Evolutionary conservation across 2,329 filamentous ascomycete genomes (phyloP).

Genomic region (Xylaria arbuscula): DNA sequence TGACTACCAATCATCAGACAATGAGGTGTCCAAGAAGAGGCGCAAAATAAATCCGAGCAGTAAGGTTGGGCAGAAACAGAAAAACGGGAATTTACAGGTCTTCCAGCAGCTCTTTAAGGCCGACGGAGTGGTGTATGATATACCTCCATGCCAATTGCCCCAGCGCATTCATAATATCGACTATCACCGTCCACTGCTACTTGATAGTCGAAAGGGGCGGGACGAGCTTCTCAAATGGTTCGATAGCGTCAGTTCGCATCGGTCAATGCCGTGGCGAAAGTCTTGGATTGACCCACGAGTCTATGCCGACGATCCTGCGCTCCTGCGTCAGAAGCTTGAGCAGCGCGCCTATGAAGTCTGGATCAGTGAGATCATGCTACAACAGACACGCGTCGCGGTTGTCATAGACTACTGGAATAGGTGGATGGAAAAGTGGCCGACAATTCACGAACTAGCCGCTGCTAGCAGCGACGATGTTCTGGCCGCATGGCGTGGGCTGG

Average conservation of each 20-base stretch:
- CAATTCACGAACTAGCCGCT: conserved; percentile 64
- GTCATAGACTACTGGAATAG: conserved; percentile 72
- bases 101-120: conserved; percentile 43
- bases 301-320: conserved; percentile 41
- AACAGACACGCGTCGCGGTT: conserved; percentile 71
- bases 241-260: conserved; percentile 57
- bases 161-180: conserved; percentile 51
- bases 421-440: conserved; percentile 72
- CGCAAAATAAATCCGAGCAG: conserved; percentile 34
- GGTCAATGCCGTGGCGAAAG: conserved; percentile 71
- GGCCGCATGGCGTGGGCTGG: conserved; percentile 68
- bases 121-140: not conserved
- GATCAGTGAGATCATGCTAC: conserved; percentile 75
- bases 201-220: conserved; percentile 54
- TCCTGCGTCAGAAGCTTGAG: conserved; percentile 59
- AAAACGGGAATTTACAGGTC: conserved; percentile 34
- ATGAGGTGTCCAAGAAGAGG: conserved; percentile 38
- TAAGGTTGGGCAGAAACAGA: conserved; percentile 31
- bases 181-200: conserved; percentile 64
- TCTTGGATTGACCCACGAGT: conserved; percentile 62
- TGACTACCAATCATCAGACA: conserved; percentile 36
- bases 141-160: conserved; percentile 42
- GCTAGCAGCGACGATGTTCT: conserved; percentile 67
- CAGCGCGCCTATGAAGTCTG: conserved; percentile 72
- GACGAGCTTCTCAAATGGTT: conserved; percentile 63